These are phyloP conservation scores for Garcia nutans DNA, from an alignment of 345 rosid genomes.

Conservation along the genomic window DNA sequence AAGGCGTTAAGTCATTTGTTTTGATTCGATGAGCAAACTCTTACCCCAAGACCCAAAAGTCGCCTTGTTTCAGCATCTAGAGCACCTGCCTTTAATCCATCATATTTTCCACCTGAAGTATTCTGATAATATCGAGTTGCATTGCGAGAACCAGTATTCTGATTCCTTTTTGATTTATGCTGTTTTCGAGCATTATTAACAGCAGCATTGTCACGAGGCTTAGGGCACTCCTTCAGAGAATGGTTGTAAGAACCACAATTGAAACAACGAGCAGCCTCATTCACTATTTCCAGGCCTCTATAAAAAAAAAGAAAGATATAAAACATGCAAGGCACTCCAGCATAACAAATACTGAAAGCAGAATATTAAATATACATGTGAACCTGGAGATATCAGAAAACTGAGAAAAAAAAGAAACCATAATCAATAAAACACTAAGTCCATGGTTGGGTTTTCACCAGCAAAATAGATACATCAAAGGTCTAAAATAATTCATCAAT, in stretches of 20 bases:
- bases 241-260: conserved; percentile 92
- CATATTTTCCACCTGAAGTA: conserved; percentile 69
- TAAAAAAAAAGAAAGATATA: conserved; percentile 24
- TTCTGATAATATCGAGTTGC: conserved; percentile 71
- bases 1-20: background rate
- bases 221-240: conserved; percentile 79
- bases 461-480: too few relatives aligned
- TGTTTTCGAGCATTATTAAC: conserved; percentile 80
- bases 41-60: conserved; percentile 86
- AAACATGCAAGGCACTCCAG: background rate
- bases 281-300: conserved; percentile 76
- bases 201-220: conserved; percentile 79
- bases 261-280: conserved; percentile 81
- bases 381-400: background rate
- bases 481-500: background rate
- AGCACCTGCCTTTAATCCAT: conserved; percentile 83
- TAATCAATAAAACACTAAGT: background rate
- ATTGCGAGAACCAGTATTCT: conserved; percentile 51
- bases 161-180: conserved; percentile 66
- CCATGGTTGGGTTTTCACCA: background rate
- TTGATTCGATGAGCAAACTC: background rate
- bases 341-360: background rate
- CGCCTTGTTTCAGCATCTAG: conserved; percentile 74
- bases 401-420: background rate
- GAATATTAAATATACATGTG: background rate